Evolutionary conservation across 306 rosid genomes (phyloP).

Genomic region (Gillenia trifoliata): DNA sequence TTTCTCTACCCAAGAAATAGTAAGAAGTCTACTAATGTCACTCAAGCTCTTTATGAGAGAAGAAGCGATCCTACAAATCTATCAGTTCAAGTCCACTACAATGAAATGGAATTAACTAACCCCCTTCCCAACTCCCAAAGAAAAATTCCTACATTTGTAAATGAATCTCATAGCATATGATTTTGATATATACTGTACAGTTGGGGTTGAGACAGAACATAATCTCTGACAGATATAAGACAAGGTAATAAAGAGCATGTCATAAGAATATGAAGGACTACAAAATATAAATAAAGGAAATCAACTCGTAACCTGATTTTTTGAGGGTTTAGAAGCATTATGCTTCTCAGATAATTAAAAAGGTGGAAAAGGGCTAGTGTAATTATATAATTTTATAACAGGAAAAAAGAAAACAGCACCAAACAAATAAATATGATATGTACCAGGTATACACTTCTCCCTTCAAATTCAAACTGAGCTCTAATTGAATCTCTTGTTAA

Average conservation of each 20-base stretch:
- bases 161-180: neutral
- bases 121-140: neutral
- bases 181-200: neutral
- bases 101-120: neutral
- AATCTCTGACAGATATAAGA: neutral
- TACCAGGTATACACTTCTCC: constrained; percentile 79
- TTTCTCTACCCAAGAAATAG: neutral
- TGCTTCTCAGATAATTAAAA: neutral
- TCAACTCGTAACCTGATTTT: neutral
- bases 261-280: neutral
- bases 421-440: neutral
- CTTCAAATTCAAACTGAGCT: constrained; percentile 84
- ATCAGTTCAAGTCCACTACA: neutral
- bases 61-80: neutral
- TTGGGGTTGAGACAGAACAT: neutral
- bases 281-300: neutral
- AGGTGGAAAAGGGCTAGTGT: neutral
- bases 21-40: neutral
- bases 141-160: neutral
- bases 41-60: neutral
- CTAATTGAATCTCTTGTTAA: constrained; percentile 92
- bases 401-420: neutral
- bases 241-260: neutral
- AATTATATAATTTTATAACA: neutral
- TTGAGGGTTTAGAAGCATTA: neutral